Conservation (phyloP, 257 asterid species). For the Salvia rosmarinus region DNA sequence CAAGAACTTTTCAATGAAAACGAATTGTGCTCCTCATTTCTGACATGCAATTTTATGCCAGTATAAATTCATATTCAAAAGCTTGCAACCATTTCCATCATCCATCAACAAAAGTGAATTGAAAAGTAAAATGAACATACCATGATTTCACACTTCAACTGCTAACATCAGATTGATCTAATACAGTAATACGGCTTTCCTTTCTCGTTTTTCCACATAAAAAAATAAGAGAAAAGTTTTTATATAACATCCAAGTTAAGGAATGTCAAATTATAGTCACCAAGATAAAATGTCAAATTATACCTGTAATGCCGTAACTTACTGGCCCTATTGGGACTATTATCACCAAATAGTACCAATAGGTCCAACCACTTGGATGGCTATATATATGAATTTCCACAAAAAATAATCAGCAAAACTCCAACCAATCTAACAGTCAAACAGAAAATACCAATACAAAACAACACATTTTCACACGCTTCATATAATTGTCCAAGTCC, state of each 20-base stretch:
- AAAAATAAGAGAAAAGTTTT: no score
- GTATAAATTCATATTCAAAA: slow-evolving; percentile 3
- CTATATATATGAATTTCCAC: no score
- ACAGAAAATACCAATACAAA: not conserved
- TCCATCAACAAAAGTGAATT: not conserved
- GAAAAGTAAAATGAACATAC: not conserved
- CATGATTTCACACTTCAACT: slow-evolving; percentile 1
- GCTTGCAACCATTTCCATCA: not conserved
- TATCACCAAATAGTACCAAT: no score
- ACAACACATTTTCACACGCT: not conserved
- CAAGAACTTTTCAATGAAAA: not conserved
- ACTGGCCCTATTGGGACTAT: no score
- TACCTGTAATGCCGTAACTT: no score
- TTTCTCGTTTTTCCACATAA: not conserved
- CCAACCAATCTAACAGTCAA: slow-evolving; percentile 15
- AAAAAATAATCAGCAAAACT: not conserved
- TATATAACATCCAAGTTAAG: no score
- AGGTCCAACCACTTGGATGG: no score
- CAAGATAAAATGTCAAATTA: no score
- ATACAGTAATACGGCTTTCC: not conserved
- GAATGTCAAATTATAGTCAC: no score
- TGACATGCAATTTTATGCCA: not conserved
- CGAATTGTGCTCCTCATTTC: no score
- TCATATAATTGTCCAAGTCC: slow-evolving; percentile 2
- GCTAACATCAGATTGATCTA: not conserved